Evolutionary conservation across 2,329 filamentous ascomycete species (phyloP), one percentile per base, ranked within the genome.

Genomic region (Fusarium liriodendri): DNA sequence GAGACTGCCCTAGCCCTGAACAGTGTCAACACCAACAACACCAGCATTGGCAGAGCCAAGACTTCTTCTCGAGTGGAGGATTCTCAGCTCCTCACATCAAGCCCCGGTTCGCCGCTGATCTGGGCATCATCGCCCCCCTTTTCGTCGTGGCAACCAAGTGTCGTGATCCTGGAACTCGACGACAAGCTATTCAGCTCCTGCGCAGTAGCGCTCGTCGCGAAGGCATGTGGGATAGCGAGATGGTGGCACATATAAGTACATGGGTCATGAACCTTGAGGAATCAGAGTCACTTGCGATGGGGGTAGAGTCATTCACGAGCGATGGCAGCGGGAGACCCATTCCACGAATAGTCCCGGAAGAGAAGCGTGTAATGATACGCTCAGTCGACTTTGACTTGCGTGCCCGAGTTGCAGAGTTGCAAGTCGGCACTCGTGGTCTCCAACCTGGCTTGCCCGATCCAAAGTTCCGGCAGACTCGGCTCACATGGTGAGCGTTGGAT

Each of bases 71-170:
- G 10, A 82, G 82, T 11, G 83, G 84, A 10, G 83, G 84, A 50
- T 82, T 83, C 35, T 86, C 85, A 66, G 83, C 83, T 8, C 83
- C 87, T 0, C 88, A 90, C 72, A 87, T 90, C 77, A 90, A 89
- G 78, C 87, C 89, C 2, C 89, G 87, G 73, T 93, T 93, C 79
- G 90, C 89, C 50, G 87, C 91, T 27, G 90, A 92, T 60, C 80
- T 91, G 13, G 91, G 91, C 20, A 89, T 93, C 64, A 86, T 93
- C 6, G 88, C 90, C 5, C 89, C 90, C 1, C 84, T 93, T 1
- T 93, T 90, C 72, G 86, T 92, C 6, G 88, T 91, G n/a, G 91
- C 89, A 8, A 92, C 89, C 8, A 92, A 92, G 77, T 93, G 91
- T 76, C 87, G 90, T 13, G 87, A 92, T 69, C 86, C 87, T 0